Evolutionary conservation across 768 basidiomycete species (phyloP).

Genomic region (Krasilnikovozyma curviuscula): DNA sequence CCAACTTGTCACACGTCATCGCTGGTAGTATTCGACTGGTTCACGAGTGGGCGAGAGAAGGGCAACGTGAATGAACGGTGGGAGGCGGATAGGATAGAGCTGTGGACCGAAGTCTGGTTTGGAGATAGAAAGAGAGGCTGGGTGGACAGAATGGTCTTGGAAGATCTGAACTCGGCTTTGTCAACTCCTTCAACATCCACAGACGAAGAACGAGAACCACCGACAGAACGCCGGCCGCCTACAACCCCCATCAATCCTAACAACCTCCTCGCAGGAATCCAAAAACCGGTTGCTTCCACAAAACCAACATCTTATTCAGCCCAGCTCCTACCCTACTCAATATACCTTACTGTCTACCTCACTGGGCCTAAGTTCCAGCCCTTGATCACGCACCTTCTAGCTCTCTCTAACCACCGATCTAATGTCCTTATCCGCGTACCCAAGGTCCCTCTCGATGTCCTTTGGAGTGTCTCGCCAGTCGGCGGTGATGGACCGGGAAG

Average conservation of each 20-base stretch:
- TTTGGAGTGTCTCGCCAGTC: neutral
- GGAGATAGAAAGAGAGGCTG: conserved; percentile 1
- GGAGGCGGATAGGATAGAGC: conserved; percentile 11
- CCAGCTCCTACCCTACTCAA: conserved; percentile 2
- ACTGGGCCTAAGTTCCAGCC: conserved; percentile 6
- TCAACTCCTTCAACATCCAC: too few species aligned
- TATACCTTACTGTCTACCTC: conserved; percentile 5
- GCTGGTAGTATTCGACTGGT: neutral
- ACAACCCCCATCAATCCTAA: neutral
- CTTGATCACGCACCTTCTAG: neutral
- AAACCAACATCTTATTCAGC: conserved; percentile 1
- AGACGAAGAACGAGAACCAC: too few species aligned
- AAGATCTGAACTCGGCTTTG: neutral
- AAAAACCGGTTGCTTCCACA: neutral
- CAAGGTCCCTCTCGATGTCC: conserved; percentile 4
- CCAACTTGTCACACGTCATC: conserved; percentile 6
- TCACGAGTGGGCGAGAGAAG: neutral
- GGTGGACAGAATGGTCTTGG: conserved; percentile 4
- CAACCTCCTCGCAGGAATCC: neutral
- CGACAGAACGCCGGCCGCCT: too few species aligned
- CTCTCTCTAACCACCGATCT: conserved; percentile 1
- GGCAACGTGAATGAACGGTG: neutral
- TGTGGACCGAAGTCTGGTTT: conserved; percentile 9
- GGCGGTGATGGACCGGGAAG: conserved; percentile 2
- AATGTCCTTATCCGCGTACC: neutral